A percentile compares a stretch with the other conserved stretches of the same genome.
Conservation (phyloP, 2,329 filamentous ascomycete genomes). For the Verticillium alfalfae region DNA sequence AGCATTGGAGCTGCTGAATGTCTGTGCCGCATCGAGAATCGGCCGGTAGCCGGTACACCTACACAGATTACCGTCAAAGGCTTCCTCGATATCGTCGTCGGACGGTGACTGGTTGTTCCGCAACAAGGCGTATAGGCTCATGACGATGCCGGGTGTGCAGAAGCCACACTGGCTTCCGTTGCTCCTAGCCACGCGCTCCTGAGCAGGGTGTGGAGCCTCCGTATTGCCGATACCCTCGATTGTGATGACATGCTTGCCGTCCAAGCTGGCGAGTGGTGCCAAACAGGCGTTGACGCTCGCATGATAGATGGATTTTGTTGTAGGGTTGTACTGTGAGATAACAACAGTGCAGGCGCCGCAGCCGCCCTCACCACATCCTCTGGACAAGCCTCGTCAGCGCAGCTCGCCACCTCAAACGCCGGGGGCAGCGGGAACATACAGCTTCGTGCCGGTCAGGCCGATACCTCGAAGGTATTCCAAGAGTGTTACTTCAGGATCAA, state of each 20-base stretch:
- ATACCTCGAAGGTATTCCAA: conserved; percentile 91
- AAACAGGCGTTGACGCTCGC: conserved; percentile 95
- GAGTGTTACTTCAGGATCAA: conserved; percentile 87
- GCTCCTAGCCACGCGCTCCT: conserved; percentile 84
- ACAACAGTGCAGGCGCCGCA: conserved; percentile 97
- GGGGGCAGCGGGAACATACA: conserved; percentile 34
- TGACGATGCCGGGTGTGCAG: conserved; percentile 95
- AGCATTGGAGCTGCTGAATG: conserved; percentile 58
- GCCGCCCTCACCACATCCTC: conserved; percentile 89
- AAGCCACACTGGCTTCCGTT: conserved; percentile 94
- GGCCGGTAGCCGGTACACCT: conserved; percentile 93
- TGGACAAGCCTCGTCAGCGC: conserved; percentile 17
- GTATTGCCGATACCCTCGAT: conserved; percentile 92
- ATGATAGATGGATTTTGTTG: conserved; percentile 89
- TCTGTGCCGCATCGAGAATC: conserved; percentile 89
- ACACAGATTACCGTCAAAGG: conserved; percentile 94
- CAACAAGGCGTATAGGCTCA: conserved; percentile 91
- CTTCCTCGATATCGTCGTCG: conserved; percentile 84
- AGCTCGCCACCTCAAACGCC: background rate
- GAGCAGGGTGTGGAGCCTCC: conserved; percentile 79
- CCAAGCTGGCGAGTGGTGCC: conserved; percentile 84
- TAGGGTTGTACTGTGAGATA: conserved; percentile 87
- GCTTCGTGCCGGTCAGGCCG: conserved; percentile 89
- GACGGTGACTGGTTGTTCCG: conserved; percentile 76
- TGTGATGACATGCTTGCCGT: conserved; percentile 97